phyloP scores from a whole-genome alignment of 2,329 filamentous ascomycete genomes.

The Fusarium nanum region DNA sequence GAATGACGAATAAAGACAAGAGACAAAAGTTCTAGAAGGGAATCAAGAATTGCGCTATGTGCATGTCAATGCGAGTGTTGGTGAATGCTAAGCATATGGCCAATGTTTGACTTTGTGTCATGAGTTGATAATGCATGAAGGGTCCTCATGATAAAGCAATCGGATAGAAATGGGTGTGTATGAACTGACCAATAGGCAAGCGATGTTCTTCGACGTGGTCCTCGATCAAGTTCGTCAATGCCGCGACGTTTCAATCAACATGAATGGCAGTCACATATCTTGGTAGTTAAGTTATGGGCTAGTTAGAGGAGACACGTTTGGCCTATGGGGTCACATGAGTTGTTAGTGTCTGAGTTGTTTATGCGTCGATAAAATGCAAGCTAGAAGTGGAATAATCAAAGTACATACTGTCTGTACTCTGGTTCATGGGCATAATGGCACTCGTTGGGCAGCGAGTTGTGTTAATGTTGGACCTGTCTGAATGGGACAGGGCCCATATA shows the following conservation, averaged over 20 bases:
- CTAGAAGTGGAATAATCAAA: constrained; percentile 10
- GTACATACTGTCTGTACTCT: not conserved
- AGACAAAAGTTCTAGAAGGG: constrained; percentile 24
- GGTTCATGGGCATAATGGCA: not conserved
- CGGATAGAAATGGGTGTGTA: constrained; percentile 9
- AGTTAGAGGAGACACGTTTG: constrained; percentile 3
- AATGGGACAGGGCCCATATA: constrained; percentile 12
- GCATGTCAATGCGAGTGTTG: constrained; percentile 1
- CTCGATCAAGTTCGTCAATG: constrained; percentile 29
- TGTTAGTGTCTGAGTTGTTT: constrained; percentile 38
- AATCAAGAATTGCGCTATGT: not conserved
- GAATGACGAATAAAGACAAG: constrained; percentile 22
- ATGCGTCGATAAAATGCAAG: constrained; percentile 36
- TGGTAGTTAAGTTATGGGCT: constrained; percentile 6
- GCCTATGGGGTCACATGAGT: constrained; percentile 27
- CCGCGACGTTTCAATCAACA: not conserved
- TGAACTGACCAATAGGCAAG: constrained; percentile 28
- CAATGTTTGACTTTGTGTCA: constrained; percentile 2
- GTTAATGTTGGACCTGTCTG: constrained; percentile 1
- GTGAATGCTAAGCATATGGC: constrained; percentile 1
- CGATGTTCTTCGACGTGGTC: constrained; percentile 32
- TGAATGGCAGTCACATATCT: not conserved
- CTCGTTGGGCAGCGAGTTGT: constrained; percentile 11
- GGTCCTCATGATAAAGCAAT: constrained; percentile 19
- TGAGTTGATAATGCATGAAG: constrained; percentile 36